These are phyloP conservation scores for Meyerozyma elateridarum DNA, from an alignment of 1,139 yeast species.

Conservation along the genomic window DNA sequence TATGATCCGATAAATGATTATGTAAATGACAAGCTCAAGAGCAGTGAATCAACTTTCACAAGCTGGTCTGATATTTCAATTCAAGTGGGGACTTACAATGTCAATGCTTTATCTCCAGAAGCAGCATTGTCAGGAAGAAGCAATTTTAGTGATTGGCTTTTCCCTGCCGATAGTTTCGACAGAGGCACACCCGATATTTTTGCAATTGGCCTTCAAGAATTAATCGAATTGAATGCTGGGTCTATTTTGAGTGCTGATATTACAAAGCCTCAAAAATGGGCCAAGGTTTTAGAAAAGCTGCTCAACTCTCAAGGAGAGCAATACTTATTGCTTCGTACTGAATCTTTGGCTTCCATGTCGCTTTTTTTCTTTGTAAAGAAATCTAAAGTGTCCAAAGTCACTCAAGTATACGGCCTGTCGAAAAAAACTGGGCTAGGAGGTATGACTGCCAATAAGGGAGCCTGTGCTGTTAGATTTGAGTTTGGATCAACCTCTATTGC, in stretches of 20 bases:
- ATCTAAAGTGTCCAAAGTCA: slow-evolving; percentile 57
- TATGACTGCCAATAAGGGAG: slow-evolving; percentile 89
- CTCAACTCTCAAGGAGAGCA: slow-evolving; percentile 41
- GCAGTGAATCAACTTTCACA: slow-evolving; percentile 54
- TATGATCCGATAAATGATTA: slow-evolving; percentile 87
- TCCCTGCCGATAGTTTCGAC: slow-evolving; percentile 58
- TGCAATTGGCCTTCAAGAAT: slow-evolving; percentile 88
- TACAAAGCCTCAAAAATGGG: slow-evolving; percentile 62
- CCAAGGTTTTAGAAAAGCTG: slow-evolving; percentile 50
- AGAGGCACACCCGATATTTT: slow-evolving; percentile 58
- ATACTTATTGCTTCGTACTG: slow-evolving; percentile 38
- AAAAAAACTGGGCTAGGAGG: slow-evolving; percentile 92
- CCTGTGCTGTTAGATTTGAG: slow-evolving; percentile 76
- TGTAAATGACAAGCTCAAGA: slow-evolving; percentile 57
- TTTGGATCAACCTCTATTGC: slow-evolving; percentile 78
- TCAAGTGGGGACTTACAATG: slow-evolving; percentile 83
- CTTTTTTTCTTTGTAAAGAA: slow-evolving; percentile 48
- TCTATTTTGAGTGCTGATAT: slow-evolving; percentile 69
- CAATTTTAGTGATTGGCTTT: slow-evolving; percentile 76
- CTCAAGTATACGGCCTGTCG: slow-evolving; percentile 72
- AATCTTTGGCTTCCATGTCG: slow-evolving; percentile 42
- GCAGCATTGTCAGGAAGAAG: slow-evolving; percentile 21
- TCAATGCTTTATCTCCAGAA: slow-evolving; percentile 65
- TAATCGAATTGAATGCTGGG: slow-evolving; percentile 85
- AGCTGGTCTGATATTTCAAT: slow-evolving; percentile 54